These are phyloP conservation scores for Malassezia psittaci DNA, from an alignment of 1,284 basidiomycete genomes.

Conservation along the genomic window DNA sequence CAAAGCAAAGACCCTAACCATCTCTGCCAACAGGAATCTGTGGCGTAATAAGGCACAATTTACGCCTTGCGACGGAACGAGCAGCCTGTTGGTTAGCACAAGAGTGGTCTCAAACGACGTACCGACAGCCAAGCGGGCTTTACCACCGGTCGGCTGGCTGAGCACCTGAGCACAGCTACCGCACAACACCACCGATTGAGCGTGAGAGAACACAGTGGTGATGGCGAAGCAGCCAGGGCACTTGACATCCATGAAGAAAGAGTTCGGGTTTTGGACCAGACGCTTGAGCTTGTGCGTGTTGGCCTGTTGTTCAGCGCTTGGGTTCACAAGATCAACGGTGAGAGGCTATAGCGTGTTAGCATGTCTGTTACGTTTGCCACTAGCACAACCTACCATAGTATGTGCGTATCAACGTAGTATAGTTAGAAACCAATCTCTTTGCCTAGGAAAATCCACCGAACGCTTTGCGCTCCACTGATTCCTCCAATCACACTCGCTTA, in stretches of 20 bases:
- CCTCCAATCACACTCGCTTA: no score
- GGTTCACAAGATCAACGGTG: slow-evolving; percentile 96
- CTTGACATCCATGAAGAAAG: slow-evolving; percentile 99
- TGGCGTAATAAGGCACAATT: slow-evolving; percentile 6
- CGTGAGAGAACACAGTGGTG: slow-evolving; percentile 89
- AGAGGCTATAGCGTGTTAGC: slow-evolving; percentile 63
- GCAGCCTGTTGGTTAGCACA: slow-evolving; percentile 23
- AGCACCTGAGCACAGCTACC: slow-evolving; percentile 86
- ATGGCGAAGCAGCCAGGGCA: slow-evolving; percentile 93
- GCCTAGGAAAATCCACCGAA: neutral
- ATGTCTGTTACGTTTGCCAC: neutral
- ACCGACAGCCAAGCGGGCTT: slow-evolving; percentile 96
- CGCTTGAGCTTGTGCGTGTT: slow-evolving; percentile 88
- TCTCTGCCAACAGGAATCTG: neutral
- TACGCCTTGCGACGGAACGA: slow-evolving; percentile 44
- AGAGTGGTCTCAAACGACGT: slow-evolving; percentile 46
- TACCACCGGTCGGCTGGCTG: slow-evolving; percentile 98
- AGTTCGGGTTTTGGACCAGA: slow-evolving; percentile 70
- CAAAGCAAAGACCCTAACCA: no score
- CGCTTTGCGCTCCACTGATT: neutral
- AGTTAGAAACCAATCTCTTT: neutral
- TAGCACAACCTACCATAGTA: slow-evolving; percentile 2
- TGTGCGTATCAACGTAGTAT: neutral
- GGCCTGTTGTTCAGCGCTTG: slow-evolving; percentile 67
- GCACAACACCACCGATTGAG: slow-evolving; percentile 85